Evolutionary conservation across 2,329 filamentous ascomycete genomes (phyloP).

Genomic region (Alternaria brassicae): DNA sequence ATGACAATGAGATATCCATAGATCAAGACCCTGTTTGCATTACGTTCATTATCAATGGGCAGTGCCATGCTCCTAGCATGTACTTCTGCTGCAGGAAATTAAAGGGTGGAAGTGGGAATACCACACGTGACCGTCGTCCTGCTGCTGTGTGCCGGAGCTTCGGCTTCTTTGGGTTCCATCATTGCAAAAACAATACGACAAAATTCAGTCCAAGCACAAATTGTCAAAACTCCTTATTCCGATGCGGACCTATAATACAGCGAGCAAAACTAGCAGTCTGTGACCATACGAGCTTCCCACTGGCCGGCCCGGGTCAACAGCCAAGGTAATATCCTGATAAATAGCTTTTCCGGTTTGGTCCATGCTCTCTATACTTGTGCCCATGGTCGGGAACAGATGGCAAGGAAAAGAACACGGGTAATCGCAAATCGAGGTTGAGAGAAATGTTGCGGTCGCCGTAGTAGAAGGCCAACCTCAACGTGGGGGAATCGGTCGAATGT

Average conservation of each 20-base stretch:
- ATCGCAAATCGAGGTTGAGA: constrained; percentile 9
- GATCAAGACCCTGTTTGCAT: not conserved
- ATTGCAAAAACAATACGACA: not conserved
- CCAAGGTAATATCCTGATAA: constrained; percentile 25
- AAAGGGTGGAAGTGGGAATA: not conserved
- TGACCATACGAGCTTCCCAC: constrained; percentile 15
- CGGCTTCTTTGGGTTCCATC: not conserved
- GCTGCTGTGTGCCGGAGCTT: not conserved
- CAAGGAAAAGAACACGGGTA: constrained; percentile 14
- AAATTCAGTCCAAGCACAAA: not conserved
- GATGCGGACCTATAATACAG: constrained; percentile 46
- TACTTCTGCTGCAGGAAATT: not conserved
- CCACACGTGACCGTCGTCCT: not conserved
- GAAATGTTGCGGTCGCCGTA: constrained; percentile 22
- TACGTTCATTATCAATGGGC: not conserved
- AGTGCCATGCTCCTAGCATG: not conserved
- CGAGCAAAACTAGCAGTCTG: constrained; percentile 30
- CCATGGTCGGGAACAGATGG: constrained; percentile 10
- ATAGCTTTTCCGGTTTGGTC: constrained; percentile 29
- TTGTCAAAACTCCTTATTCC: constrained; percentile 28
- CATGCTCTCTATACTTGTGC: constrained; percentile 21
- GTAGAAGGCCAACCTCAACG: constrained; percentile 28
- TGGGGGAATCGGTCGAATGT: constrained; percentile 17
- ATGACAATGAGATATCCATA: not conserved
- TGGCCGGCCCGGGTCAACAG: constrained; percentile 15